A percentile compares a stretch with the other conserved stretches of the same genome.
These are phyloP conservation scores for Cordyceps pruinosa DNA, from an alignment of 2,329 filamentous ascomycete genomes.

Conservation along the genomic window DNA sequence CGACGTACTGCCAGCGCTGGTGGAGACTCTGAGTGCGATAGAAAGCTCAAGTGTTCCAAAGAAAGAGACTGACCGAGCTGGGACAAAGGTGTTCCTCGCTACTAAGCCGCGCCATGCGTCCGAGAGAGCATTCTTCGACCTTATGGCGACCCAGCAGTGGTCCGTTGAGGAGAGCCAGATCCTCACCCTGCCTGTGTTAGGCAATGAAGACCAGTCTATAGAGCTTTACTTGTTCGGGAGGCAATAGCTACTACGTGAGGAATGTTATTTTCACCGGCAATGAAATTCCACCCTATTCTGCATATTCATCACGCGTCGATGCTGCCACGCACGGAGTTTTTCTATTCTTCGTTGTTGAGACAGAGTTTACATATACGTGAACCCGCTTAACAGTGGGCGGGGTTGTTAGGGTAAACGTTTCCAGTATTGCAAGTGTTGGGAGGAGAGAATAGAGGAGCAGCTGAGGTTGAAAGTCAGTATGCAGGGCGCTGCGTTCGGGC, in stretches of 20 bases:
- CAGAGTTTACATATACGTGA: background rate
- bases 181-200: conserved; percentile 40
- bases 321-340: background rate
- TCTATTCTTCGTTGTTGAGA: background rate
- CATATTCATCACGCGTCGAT: background rate
- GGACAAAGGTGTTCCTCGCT: conserved; percentile 43
- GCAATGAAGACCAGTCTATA: conserved; percentile 37
- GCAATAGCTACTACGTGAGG: conserved; percentile 11
- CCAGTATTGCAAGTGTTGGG: conserved; percentile 19
- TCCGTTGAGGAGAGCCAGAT: conserved; percentile 31
- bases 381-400: conserved; percentile 17
- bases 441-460: conserved; percentile 16
- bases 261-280: background rate
- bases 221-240: conserved; percentile 47
- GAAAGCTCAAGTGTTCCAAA: conserved; percentile 31
- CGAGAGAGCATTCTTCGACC: conserved; percentile 41
- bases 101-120: conserved; percentile 51
- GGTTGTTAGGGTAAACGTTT: conserved; percentile 19
- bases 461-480: conserved; percentile 3
- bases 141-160: conserved; percentile 43
- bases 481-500: background rate
- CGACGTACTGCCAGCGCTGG: conserved; percentile 46
- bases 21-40: conserved; percentile 45
- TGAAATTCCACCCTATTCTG: background rate
- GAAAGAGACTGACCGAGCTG: background rate